Conservation (phyloP, 495 filamentous ascomycete genomes). For the Talaromyces ruber region DNA sequence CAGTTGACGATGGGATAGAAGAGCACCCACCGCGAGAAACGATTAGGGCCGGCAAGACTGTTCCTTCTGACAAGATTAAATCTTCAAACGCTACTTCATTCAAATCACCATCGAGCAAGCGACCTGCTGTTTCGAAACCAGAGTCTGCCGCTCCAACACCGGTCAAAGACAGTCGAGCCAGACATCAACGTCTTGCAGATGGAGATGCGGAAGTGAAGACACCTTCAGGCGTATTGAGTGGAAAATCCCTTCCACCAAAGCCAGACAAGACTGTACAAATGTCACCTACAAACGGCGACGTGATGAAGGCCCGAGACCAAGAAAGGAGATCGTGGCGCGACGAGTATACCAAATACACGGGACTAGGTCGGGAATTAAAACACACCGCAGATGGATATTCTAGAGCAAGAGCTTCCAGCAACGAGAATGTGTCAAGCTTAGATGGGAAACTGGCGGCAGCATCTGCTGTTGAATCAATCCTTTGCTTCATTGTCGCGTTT, state of each 20-base stretch:
- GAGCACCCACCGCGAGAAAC: not conserved
- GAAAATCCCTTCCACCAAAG: constrained; percentile 20
- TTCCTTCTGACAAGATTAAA: constrained; percentile 17
- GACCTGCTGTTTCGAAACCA: constrained; percentile 16
- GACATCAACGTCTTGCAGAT: constrained; percentile 17
- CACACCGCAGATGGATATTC: constrained; percentile 36
- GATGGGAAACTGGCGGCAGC: constrained; percentile 36
- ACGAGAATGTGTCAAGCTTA: constrained; percentile 16
- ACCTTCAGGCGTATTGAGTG: constrained; percentile 13
- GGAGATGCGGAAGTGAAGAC: constrained; percentile 22
- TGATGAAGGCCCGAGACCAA: constrained; percentile 15
- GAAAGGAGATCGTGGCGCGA: constrained; percentile 37
- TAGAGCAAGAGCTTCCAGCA: constrained; percentile 13
- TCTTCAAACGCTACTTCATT: constrained; percentile 14
- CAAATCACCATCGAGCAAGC: constrained; percentile 10
- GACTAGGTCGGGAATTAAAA: constrained; percentile 39
- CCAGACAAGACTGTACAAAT: constrained; percentile 15
- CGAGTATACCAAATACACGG: constrained; percentile 33
- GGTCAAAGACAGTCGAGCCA: constrained; percentile 13
- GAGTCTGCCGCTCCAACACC: constrained; percentile 15
- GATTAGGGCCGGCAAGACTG: not conserved
- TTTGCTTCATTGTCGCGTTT: constrained; percentile 42
- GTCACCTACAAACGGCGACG: constrained; percentile 21
- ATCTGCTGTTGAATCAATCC: constrained; percentile 37
- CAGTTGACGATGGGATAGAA: constrained; percentile 14